Base-by-base conservation (phyloP, 352 stramenopile species). In the Phytophthora boehmeriae region DNA sequence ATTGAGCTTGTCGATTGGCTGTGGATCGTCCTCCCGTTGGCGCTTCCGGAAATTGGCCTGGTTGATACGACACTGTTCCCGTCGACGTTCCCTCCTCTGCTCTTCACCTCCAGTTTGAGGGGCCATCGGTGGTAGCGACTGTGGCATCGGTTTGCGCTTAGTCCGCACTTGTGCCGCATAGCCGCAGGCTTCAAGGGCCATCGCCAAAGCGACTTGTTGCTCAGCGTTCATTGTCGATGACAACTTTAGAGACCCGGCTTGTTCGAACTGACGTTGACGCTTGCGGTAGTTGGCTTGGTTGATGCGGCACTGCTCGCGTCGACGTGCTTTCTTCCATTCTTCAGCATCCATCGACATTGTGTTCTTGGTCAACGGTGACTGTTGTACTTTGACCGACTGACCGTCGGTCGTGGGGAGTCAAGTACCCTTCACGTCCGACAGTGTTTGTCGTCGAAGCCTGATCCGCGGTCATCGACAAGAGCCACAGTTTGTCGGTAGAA, bases 11-110 rank as follows among this genome's bases (percentile, higher is more conserved):
- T 47, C 46, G 25, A 41, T 17, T 5, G 16, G 2, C 34, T 75
- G 46, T 36, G 65, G 54, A 30, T 84, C 74, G 38, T 78, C 57
- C 20, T 75, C 65, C 14, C 73, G 75, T 51, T 84, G 83, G 30
- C 78, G 72, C 39, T 75, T 75, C 19, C 77, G 66, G 59, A 84
- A 84, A 48, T 81, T 85, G 30, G 75, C 73, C 50, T 87, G 78
- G 35, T 84, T 87, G 39, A 87, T 75, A n/a, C 77, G 77, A 25
- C 77, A 87, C 38, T 87, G 77, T 54, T 86, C 77, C 51, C 82
- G 83, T 8, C 77, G 59, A 1, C 72, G 61, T n/a, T 55, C 65
- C 41, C 75, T 79, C 60, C 82, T 84, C 65, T 60, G 69, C 34
- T 69, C 53, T 8, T 68, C 52, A 6, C 50, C 6, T 30, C 3